Evolutionary conservation across 495 filamentous ascomycete genomes (phyloP), one percentile per base, ranked within the genome.

Genomic region (Saxispiralis lemnorum): DNA sequence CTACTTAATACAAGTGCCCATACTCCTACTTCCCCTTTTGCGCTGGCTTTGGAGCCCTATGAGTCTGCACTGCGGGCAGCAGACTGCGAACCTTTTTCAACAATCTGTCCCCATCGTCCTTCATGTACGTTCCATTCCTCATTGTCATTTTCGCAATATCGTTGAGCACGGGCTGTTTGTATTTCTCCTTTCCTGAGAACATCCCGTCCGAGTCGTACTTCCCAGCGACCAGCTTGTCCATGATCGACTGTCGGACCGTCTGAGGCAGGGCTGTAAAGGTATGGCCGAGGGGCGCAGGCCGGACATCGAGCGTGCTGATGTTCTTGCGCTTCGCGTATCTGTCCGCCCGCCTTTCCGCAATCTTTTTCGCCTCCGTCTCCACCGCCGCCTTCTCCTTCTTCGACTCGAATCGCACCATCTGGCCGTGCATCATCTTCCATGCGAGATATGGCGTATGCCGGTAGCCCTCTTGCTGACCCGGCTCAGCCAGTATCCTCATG

Each of bases 151-250:
- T 39, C 20, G 45, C 44, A 18, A 52, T 44, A 2, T 30, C 31
- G 17, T 52, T 41, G 21, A 52, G 35, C n/a, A 48, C 35, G 4
- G 49, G 41, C 41, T 46, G 49, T 35, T 52, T 44, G 32, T 43
- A 18, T 13, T 40, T 36, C 24, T 15, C 6, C 13, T 32, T 41
- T 7, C 40, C 41, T 7, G 18, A 12, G 7, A 48, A 19, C 12
- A 53, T 13, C 1, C 37, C 37, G 10, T 35, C 16, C 13, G n/a
- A 2, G 34, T 48, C 37, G 33, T 53, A 53, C n/a, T 20, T 13
- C 11, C 50, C 50, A 6, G 43, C 46, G 1, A 49, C 46, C 17
- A 49, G 15, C 41, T 41, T 41, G 13, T 53, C 42, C 4, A 45
- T 17, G 17, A 49, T 14, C 9, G 9, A 12, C 7, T 35, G 31